phyloP scores from a whole-genome alignment of 768 basidiomycete species.

The Mycena pura region DNA sequence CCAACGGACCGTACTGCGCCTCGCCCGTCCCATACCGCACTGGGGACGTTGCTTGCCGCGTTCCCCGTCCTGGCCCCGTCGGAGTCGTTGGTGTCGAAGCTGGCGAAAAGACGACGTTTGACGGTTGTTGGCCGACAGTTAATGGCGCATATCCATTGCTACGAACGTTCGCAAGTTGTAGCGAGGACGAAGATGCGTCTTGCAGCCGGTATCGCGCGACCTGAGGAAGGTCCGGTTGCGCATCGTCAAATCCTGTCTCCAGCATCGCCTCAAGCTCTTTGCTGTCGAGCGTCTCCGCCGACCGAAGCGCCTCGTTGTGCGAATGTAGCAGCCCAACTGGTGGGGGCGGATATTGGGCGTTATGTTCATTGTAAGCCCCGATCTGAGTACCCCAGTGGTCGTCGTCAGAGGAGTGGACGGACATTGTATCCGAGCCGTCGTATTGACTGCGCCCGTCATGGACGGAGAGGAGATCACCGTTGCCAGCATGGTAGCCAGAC shows the following conservation, averaged over 20 bases:
- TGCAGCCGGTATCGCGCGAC: conserved; percentile 69
- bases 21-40: conserved; percentile 37
- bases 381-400: conserved; percentile 97
- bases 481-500: conserved; percentile 65
- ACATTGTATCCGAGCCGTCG: conserved; percentile 82
- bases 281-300: conserved; percentile 61
- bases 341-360: conserved; percentile 79
- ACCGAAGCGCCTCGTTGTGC: conserved; percentile 42
- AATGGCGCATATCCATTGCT: conserved; percentile 65
- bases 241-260: conserved; percentile 87
- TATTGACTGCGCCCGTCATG: conserved; percentile 67
- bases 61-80: conserved; percentile 30
- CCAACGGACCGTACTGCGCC: conserved; percentile 59
- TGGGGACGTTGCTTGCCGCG: conserved; percentile 13
- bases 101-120: conserved; percentile 25
- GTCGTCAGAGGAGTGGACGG: conserved; percentile 87
- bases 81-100: conserved; percentile 38
- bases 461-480: conserved; percentile 68
- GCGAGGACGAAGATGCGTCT: conserved; percentile 56
- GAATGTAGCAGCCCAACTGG: conserved; percentile 72
- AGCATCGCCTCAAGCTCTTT: conserved; percentile 92
- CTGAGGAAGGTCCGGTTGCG: conserved; percentile 54
- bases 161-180: conserved; percentile 39
- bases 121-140: conserved; percentile 46
- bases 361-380: conserved; percentile 92